Evolutionary conservation across 169 alveolate genomes (phyloP), one percentile per base, ranked within the genome.

Genomic region (Plasmodium coatneyi): DNA sequence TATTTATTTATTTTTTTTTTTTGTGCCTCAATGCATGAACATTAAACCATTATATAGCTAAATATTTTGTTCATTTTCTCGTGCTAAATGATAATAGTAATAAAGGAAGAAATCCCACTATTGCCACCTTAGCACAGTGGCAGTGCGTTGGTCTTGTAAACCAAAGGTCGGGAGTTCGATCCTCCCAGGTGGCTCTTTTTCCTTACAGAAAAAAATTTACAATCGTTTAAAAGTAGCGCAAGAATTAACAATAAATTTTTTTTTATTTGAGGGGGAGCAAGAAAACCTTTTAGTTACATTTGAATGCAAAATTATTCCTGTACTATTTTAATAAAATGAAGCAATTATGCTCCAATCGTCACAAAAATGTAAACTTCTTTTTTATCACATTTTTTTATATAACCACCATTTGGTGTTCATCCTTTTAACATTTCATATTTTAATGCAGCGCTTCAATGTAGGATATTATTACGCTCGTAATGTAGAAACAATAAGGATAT

Each of bases 161-260:
- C 98, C 97, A 96, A 95, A 97, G 97, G 98, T 97, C 98, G 97
- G 97, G 98, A 98, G 98, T 97, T 97, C 98, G 97, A 97, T 96
- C 98, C 98, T 98, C 98, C 97, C 97, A 96, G 98, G 97, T 96
- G 98, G 98, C 98, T 97, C 43, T 52, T 95, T 39, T 39, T 83
- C 70, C 60, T 22, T 16, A 0, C n/a, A 39, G 0, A 49, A 12
- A 49, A 49, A 14, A 49, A 14, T 0, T 49, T 46, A 2, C 56
- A 14, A 12, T 46, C 56, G 0, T 46, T 5, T 46, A 2, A 46
- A 43, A 39, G 5, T 34, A 34, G 39, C 39, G 3, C 1, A 34
- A 34, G 1, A 1, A 34, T 1, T 34, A 34, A 1, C 39, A 34
- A 34, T 34, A 34, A 34, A 39, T 4, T 0, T 10, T 49, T 46